Base-by-base conservation (phyloP, 352 stramenopile genomes). In the Pythium pyrilobum region DNA sequence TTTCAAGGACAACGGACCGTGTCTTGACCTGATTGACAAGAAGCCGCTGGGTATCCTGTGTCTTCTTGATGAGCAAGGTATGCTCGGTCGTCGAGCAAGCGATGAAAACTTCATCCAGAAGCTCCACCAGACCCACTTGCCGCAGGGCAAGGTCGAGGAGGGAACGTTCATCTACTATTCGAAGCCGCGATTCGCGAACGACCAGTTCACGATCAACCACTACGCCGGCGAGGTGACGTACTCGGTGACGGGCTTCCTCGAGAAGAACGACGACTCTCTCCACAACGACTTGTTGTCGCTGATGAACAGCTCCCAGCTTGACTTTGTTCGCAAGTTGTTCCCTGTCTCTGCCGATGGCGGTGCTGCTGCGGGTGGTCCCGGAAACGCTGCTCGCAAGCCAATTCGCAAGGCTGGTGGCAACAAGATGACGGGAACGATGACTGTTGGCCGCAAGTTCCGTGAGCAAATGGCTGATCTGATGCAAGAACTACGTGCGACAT, bases 181-280 rank as follows among this genome's bases (percentile, higher is more conserved):
- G 8, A 89, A 94, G 67, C 82, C 80, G 43, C 81, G 85, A 28
- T 91, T 92, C 45, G 77, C 83, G n/a, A 86, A 86, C 12, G 89
- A 97, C 42, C 81, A 95, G 58, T 99, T 99, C 69, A 97, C 96
- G 51, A 94, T 99, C 50, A 66, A 98, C 48, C 96, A 99, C 66
- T 99, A 98, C 63, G 96, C 96, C 28, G 96, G 85, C 34, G 88
- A 98, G 56, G 95, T 99, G 20, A 92, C 90, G 28, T 99, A 99
- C 75, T 94, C 84, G 46, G 94, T 97, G 23, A 93, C 84, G 44
- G 92, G 92, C 23, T 99, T 99, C 59, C 74, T 99, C 21, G 96
- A 99, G 62, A 99, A 99, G 72, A 99, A 99, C 75, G 92, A 98
- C 59, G 96, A 99, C 64, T 98, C 92, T 48, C 68, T 99, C 10